Conservation (phyloP, 2,329 filamentous ascomycete genomes). For the Cytospora piceicola region DNA sequence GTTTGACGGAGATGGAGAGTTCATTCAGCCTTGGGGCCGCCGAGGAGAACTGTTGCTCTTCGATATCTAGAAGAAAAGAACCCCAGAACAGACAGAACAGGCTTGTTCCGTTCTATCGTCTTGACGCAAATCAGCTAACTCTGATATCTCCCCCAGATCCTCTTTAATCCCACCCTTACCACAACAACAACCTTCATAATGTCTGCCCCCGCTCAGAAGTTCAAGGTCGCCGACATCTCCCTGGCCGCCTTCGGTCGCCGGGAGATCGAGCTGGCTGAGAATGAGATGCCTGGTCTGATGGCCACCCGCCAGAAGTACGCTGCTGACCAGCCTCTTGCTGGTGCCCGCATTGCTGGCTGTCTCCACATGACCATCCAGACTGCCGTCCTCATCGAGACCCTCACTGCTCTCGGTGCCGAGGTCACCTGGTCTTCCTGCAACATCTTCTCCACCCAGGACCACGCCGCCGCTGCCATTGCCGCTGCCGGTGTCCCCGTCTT, state of each 20-base stretch:
- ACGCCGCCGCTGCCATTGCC: slow-evolving; percentile 96
- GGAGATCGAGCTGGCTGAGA: slow-evolving; percentile 97
- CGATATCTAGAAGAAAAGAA: slow-evolving; percentile 5
- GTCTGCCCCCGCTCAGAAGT: slow-evolving; percentile 85
- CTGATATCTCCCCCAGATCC: slow-evolving; percentile 15
- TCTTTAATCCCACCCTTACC: not conserved
- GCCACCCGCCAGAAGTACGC: slow-evolving; percentile 91
- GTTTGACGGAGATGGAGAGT: not conserved
- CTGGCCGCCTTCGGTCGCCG: slow-evolving; percentile 98
- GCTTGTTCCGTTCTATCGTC: not conserved
- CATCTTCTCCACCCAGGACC: slow-evolving; percentile 99
- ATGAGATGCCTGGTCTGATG: slow-evolving; percentile 98
- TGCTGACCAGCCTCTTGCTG: slow-evolving; percentile 87
- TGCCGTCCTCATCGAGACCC: slow-evolving; percentile 97
- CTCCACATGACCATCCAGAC: slow-evolving; percentile 99
- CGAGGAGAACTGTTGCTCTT: no score
- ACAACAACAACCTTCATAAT: slow-evolving; percentile 46
- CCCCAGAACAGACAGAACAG: not conserved
- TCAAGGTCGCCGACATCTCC: slow-evolving; percentile 98
- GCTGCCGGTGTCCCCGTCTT: slow-evolving; percentile 88
- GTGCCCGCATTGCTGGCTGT: slow-evolving; percentile 95
- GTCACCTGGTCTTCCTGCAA: slow-evolving; percentile 99
- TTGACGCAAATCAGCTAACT: slow-evolving; percentile 17
- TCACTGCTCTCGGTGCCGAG: slow-evolving; percentile 92
- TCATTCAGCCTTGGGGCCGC: no score